Conservation (phyloP, 1,284 basidiomycete species). For the Chalciporus sp. region DNA sequence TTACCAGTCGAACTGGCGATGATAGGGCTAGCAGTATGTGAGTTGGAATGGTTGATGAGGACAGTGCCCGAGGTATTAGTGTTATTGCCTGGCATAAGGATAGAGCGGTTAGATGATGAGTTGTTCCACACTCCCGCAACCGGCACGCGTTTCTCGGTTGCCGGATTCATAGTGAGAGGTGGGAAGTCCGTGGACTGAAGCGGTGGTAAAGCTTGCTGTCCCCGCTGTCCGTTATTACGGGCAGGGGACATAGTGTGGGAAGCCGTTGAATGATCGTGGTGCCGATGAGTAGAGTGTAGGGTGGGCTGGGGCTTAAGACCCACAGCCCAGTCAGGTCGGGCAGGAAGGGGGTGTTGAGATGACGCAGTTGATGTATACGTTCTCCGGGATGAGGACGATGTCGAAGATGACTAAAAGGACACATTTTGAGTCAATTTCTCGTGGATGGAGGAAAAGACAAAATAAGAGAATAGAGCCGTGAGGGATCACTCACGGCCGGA, state of each 20-base stretch:
- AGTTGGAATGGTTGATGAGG: conserved; percentile 42
- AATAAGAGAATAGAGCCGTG: conserved; percentile 10
- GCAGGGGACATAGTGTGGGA: conserved; percentile 46
- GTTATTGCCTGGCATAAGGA: conserved; percentile 45
- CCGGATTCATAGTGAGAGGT: conserved; percentile 52
- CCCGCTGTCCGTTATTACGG: conserved; percentile 36
- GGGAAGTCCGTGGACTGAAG: conserved; percentile 73
- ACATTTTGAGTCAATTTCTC: conserved; percentile 11
- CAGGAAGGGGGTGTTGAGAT: conserved; percentile 75
- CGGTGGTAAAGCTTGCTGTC: conserved; percentile 41
- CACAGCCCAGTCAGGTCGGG: conserved; percentile 83
- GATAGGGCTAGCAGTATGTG: conserved; percentile 7
- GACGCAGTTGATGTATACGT: conserved; percentile 71
- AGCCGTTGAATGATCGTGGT: conserved; percentile 40
- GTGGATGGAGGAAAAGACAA: neutral
- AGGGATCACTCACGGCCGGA: conserved; percentile 58
- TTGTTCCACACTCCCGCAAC: conserved; percentile 72
- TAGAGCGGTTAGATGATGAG: conserved; percentile 52
- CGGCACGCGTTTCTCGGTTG: conserved; percentile 51
- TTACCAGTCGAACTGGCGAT: conserved; percentile 14
- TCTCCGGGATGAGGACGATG: conserved; percentile 74
- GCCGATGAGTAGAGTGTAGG: conserved; percentile 50
- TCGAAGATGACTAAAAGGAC: conserved; percentile 61
- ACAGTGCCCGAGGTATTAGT: conserved; percentile 27
- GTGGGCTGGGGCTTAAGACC: conserved; percentile 73